phyloP scores from a whole-genome alignment of 345 rosid species.

The Citrus mangshanensis region DNA sequence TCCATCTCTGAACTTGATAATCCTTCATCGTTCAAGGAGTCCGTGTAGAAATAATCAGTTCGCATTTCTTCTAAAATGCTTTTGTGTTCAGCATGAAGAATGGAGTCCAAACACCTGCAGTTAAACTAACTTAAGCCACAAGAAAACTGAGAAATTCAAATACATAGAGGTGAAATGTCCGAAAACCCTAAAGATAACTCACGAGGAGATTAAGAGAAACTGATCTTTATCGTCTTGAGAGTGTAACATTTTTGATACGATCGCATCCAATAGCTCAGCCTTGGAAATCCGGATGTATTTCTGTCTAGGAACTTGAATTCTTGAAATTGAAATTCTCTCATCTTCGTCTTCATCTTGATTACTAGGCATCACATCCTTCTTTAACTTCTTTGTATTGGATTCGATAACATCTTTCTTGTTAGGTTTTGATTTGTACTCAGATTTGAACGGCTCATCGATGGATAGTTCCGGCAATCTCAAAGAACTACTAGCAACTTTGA shows the following conservation, averaged over 20 bases:
- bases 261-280: constrained; percentile 66
- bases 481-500: constrained; percentile 19
- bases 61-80: constrained; percentile 75
- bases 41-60: constrained; percentile 48
- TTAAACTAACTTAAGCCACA: neutral
- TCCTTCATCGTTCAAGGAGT: constrained; percentile 34
- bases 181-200: constrained; percentile 19
- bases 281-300: constrained; percentile 69
- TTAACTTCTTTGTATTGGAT: constrained; percentile 11
- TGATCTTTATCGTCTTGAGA: constrained; percentile 52
- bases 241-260: constrained; percentile 44
- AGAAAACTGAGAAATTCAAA: constrained; percentile 6
- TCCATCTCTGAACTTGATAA: constrained; percentile 21
- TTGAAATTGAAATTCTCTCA: constrained; percentile 49
- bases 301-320: constrained; percentile 72
- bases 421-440: neutral
- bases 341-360: constrained; percentile 26
- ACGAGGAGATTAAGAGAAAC: constrained; percentile 72
- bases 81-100: constrained; percentile 90
- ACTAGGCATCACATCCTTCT: constrained; percentile 9
- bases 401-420: neutral
- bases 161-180: neutral
- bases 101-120: constrained; percentile 74
- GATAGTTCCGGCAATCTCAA: constrained; percentile 30
- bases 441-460: constrained; percentile 26